These are phyloP conservation scores for Spinellus fusiger DNA, from an alignment of 192 early-diverging fungal genomes.

Conservation along the genomic window DNA sequence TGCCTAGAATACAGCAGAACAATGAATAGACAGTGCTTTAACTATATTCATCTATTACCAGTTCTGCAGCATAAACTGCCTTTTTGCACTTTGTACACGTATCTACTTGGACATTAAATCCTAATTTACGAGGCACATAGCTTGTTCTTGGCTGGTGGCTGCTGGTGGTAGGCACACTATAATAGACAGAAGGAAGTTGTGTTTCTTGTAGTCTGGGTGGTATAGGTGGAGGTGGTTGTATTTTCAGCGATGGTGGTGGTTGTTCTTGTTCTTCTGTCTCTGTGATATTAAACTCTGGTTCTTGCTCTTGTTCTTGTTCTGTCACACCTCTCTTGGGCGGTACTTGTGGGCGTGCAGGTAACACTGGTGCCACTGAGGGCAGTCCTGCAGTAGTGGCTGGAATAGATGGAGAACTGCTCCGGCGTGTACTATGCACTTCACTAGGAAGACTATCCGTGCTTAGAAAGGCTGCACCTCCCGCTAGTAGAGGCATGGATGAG, in stretches of 20 bases:
- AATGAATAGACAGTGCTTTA: neutral
- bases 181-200: neutral
- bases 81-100: constrained; percentile 52
- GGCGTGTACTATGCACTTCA: constrained; percentile 14
- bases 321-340: too few species aligned
- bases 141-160: neutral
- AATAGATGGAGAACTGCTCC: neutral
- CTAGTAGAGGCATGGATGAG: constrained; percentile 2
- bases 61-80: constrained; percentile 53
- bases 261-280: too few species aligned
- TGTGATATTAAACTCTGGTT: too few species aligned
- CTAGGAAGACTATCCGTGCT: constrained; percentile 23
- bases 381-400: neutral
- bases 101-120: constrained; percentile 28
- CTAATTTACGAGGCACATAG: constrained; percentile 32
- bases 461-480: constrained; percentile 27
- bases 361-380: neutral
- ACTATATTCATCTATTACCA: constrained; percentile 18
- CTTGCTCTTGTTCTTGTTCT: too few species aligned
- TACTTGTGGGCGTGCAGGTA: too few species aligned
- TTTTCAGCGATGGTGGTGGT: neutral
- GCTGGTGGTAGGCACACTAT: neutral
- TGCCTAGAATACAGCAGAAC: constrained; percentile 12
- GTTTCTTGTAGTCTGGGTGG: neutral
- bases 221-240: constrained; percentile 1